Base-by-base conservation (phyloP, 148 eudicot genomes). In the Beta vulgaris region DNA sequence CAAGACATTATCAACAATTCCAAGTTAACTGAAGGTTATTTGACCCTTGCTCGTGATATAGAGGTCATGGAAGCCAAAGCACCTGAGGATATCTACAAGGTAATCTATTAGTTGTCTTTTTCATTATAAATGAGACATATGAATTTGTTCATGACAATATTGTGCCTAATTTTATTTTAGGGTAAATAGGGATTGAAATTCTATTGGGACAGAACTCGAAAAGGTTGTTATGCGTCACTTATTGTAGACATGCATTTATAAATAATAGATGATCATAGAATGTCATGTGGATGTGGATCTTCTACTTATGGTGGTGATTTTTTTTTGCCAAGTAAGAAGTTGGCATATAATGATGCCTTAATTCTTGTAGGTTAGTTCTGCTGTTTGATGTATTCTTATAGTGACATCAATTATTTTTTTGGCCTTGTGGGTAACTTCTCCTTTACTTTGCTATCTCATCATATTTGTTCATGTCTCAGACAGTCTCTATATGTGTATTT, bases 51-150 rank as follows among this genome's bases (percentile, higher is more conserved):
- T 60, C 97, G 94, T 77, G 99, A 95, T 88, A 88, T 95, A 77
- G 99, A 95, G 83, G 99, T 95, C 82, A 91, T 95, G 98, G 99
- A 95, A 77, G 88, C 99, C 75, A 95, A 92, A 74, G 89, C 97
- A 73, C 98, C 98, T 6, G 98, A 92, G 78, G 98, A 95, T 80
- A 92, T 92, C 11, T 95, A 95, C 57, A 95, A 95, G 99, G 99
- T 94, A 43, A 31, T 48, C 6, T 68, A 35, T 42, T 28, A 60
- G 37, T 29, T 77, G 31, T 62, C 18, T 43, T 2, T 29, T 26
- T 26, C 48, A 37, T 21, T n/a, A n/a, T n/a, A n/a, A n/a, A n/a
- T n/a, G n/a, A n/a, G n/a, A n/a, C n/a, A n/a, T n/a, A n/a, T n/a
- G n/a, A n/a, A n/a, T n/a, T n/a, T n/a, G n/a, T n/a, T n/a, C n/a